A percentile compares a stretch with the other conserved stretches of the same genome.
Conservation (phyloP, 345 rosid species). For the Passiflora organensis region DNA sequence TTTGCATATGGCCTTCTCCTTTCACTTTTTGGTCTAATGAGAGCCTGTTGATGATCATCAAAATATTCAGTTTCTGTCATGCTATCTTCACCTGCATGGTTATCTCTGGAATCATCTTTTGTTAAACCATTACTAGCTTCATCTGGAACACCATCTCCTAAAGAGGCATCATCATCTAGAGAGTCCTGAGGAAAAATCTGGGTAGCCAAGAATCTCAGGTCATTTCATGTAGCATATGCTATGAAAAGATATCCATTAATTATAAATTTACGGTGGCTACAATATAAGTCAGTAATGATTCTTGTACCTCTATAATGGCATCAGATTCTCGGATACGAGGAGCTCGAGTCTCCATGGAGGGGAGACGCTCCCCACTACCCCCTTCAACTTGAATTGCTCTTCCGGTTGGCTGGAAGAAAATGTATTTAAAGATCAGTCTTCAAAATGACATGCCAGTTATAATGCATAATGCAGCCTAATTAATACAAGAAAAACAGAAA, state of each 20-base stretch:
- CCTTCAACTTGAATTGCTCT: slow-evolving; percentile 95
- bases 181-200: slow-evolving; percentile 84
- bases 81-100: slow-evolving; percentile 35
- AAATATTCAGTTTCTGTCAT: slow-evolving; percentile 27
- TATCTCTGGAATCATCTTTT: slow-evolving; percentile 32
- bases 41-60: slow-evolving; percentile 32
- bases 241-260: slow-evolving; percentile 7
- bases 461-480: slow-evolving; percentile 5
- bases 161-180: slow-evolving; percentile 48
- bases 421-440: slow-evolving; percentile 10
- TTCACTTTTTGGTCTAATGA: slow-evolving; percentile 27
- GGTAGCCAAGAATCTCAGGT: slow-evolving; percentile 30
- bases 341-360: slow-evolving; percentile 81
- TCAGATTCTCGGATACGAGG: slow-evolving; percentile 89
- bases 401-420: slow-evolving; percentile 77
- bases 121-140: slow-evolving; percentile 31
- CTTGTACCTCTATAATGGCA: slow-evolving; percentile 84
- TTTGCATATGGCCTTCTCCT: slow-evolving; percentile 24
- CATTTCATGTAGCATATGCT: slow-evolving; percentile 17
- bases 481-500: slow-evolving; percentile 2
- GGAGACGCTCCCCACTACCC: slow-evolving; percentile 84
- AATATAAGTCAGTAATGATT: slow-evolving; percentile 10
- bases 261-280: slow-evolving; percentile 2
- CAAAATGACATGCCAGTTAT: slow-evolving; percentile 8
- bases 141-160: slow-evolving; percentile 37